Conservation (phyloP, 192 early-diverging fungal species). For the Podila epigama region DNA sequence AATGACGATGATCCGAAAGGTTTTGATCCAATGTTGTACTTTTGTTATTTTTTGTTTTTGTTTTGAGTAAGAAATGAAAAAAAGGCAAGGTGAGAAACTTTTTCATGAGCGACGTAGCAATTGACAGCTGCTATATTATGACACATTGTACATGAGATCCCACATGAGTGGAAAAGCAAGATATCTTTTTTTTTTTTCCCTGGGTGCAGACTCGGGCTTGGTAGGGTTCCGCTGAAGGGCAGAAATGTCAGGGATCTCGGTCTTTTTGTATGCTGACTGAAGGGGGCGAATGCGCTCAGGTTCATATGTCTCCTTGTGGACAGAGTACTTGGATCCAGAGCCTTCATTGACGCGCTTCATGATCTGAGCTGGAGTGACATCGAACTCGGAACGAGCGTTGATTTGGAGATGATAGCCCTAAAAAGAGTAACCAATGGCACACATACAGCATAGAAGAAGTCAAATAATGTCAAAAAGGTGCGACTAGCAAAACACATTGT, state of each 20-base stretch:
- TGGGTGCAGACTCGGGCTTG: conserved; percentile 51
- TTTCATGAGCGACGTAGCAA: background rate
- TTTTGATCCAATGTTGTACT: conserved; percentile 8
- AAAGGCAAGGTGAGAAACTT: background rate
- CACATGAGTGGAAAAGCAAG: too few relatives aligned
- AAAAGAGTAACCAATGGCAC: background rate
- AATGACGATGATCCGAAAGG: background rate
- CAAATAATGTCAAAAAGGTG: too few relatives aligned
- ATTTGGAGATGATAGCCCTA: conserved; percentile 89
- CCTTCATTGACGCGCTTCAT: conserved; percentile 85
- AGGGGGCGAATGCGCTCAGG: conserved; percentile 43
- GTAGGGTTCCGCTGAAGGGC: conserved; percentile 57
- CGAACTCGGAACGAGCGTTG: conserved; percentile 81
- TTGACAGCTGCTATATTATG: too few relatives aligned
- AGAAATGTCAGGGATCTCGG: conserved; percentile 64
- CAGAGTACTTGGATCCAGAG: conserved; percentile 91
- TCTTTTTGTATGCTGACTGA: conserved; percentile 68
- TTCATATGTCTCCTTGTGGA: conserved; percentile 62
- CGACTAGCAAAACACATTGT: too few relatives aligned
- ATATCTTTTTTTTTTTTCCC: background rate
- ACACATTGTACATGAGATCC: too few relatives aligned
- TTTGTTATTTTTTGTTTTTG: too few relatives aligned
- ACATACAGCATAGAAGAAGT: too few relatives aligned
- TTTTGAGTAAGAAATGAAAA: too few relatives aligned
- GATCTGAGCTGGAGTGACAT: conserved; percentile 83